Evolutionary conservation across 331 rosid species (phyloP), one percentile per base, ranked within the genome.

Genomic region (Pyracantha coccinea): DNA sequence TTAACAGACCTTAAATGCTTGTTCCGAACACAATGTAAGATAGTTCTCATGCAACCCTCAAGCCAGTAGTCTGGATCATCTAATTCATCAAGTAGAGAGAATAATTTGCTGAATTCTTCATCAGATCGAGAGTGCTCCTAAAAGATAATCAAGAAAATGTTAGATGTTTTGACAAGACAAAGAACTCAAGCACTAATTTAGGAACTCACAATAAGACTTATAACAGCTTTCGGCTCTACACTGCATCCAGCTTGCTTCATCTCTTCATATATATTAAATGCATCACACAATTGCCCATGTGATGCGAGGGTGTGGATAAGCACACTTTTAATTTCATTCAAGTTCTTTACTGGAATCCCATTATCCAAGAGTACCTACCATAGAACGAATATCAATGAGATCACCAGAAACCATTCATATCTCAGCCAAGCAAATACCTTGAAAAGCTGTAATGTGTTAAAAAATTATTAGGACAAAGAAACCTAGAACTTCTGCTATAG

Each of bases 241-340:
- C 44, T 77, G 80, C 69, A 74, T 77, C 92, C 97, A 66, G 81
- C 84, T 53, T 82, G 81, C 85, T 90, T 94, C 72, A 89, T 85
- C 79, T 87, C 87, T 73, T 90, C 73, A 71, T 86, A 88, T 19
- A 89, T 35, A 73, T 33, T 33, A 63, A 83, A 81, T 29, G 97
- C 93, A 66, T 94, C 96, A 1, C 80, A 72, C 73, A 88, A 66
- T 78, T 85, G 84, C 72, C 92, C 96, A 55, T 81, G 77, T 32
- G 87, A 86, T 50, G 97, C 97, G 75, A 94, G 97, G 72, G 91
- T 70, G 72, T 84, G 82, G 79, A 89, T 89, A 73, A 94, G 97
- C 53, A 73, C 92, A 69, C 93, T 85, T 78, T 85, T 90, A 75
- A 92, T 77, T 83, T 92, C 97, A 79, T 80, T 79, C 69, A 84